Percentiles rank a stretch among this genome's conserved stretches.
These are phyloP conservation scores for Dioszegia aurantiaca DNA, from an alignment of 768 basidiomycete genomes.

Conservation along the genomic window DNA sequence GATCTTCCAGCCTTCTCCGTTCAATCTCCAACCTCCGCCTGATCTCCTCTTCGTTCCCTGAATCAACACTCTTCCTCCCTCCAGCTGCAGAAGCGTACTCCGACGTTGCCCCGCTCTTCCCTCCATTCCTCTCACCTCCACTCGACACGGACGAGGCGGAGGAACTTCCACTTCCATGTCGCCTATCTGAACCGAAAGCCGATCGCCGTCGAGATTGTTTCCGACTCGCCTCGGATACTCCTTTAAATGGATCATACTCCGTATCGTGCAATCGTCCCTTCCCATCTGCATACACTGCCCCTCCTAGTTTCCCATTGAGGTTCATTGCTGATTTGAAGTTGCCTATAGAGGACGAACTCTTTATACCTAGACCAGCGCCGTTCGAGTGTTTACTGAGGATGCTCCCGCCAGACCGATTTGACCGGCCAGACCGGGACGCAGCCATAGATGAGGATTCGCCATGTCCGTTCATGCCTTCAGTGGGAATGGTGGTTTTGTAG, in stretches of 20 bases:
- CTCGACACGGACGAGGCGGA: conserved; percentile 19
- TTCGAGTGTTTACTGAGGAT: conserved; percentile 14
- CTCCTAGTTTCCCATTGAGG: conserved; percentile 18
- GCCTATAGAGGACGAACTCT: not conserved
- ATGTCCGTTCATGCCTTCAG: conserved; percentile 5
- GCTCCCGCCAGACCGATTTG: not conserved
- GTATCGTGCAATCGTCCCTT: conserved; percentile 49
- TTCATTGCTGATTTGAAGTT: conserved; percentile 16
- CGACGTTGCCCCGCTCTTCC: not conserved
- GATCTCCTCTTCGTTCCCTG: conserved; percentile 40
- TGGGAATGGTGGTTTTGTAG: conserved; percentile 24
- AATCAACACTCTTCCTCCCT: conserved; percentile 18
- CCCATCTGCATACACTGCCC: conserved; percentile 42
- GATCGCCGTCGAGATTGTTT: conserved; percentile 35
- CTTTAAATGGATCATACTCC: conserved; percentile 51
- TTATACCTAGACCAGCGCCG: conserved; percentile 3
- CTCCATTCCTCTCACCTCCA: conserved; percentile 15
- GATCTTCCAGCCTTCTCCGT: conserved; percentile 34
- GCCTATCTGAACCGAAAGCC: conserved; percentile 46
- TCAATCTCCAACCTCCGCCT: conserved; percentile 34
- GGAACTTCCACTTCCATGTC: conserved; percentile 25
- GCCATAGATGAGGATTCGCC: conserved; percentile 26
- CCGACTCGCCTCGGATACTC: conserved; percentile 41
- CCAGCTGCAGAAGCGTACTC: not conserved
- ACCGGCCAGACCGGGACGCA: conserved; percentile 18